phyloP scores from a whole-genome alignment of 805 yeast species.

The Saturnispora silvae region DNA sequence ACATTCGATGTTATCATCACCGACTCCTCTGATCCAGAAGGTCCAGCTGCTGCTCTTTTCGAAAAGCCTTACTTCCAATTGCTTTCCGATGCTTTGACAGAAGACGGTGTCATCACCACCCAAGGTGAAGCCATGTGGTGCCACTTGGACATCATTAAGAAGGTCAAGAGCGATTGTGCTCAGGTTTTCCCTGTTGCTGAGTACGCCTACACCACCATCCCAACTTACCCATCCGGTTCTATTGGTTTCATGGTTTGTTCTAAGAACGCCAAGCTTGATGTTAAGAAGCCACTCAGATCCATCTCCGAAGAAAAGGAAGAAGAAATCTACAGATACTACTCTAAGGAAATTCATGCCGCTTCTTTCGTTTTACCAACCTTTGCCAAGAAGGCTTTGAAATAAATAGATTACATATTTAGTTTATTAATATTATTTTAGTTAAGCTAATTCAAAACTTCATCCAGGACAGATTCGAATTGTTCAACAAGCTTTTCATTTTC shows the following conservation, averaged over 20 bases:
- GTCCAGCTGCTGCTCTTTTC: slow-evolving; percentile 92
- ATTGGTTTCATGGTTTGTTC: slow-evolving; percentile 97
- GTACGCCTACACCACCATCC: slow-evolving; percentile 85
- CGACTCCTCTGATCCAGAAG: slow-evolving; percentile 97
- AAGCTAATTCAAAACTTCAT: slow-evolving; percentile 6
- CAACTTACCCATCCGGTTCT: slow-evolving; percentile 96
- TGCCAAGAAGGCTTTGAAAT: slow-evolving; percentile 43
- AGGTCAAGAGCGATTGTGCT: slow-evolving; percentile 71
- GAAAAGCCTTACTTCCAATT: slow-evolving; percentile 86
- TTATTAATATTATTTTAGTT: not conserved
- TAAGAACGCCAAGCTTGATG: slow-evolving; percentile 56
- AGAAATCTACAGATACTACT: slow-evolving; percentile 70
- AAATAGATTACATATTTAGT: not conserved
- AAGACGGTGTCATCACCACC: slow-evolving; percentile 82
- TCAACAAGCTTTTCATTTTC: slow-evolving; percentile 56
- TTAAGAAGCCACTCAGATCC: slow-evolving; percentile 59
- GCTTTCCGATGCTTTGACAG: slow-evolving; percentile 78
- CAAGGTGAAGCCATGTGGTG: slow-evolving; percentile 96
- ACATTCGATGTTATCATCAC: slow-evolving; percentile 92
- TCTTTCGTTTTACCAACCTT: slow-evolving; percentile 88
- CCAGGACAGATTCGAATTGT: slow-evolving; percentile 18
- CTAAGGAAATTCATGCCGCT: slow-evolving; percentile 73
- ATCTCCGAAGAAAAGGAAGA: slow-evolving; percentile 52
- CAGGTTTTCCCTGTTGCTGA: slow-evolving; percentile 86
- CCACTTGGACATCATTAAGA: slow-evolving; percentile 73